Evolutionary conservation across 805 yeast species (phyloP).

Genomic region (Ogataea populi-albae): DNA sequence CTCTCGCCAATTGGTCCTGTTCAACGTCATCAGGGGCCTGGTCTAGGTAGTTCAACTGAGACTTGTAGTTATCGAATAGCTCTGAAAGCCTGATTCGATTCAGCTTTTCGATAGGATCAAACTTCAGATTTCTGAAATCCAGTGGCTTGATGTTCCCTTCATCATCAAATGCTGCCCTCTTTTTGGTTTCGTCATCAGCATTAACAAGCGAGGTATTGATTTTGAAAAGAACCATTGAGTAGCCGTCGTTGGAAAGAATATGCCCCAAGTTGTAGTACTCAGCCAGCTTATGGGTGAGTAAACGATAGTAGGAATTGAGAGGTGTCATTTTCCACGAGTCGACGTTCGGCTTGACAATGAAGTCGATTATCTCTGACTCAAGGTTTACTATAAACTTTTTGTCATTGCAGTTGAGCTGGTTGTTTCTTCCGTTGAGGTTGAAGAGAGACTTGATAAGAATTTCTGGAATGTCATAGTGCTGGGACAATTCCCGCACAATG

Average conservation of each 20-base stretch:
- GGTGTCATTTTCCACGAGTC: constrained; percentile 45
- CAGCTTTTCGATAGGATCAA: constrained; percentile 33
- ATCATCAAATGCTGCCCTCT: constrained; percentile 30
- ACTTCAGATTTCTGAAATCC: constrained; percentile 28
- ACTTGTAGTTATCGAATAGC: constrained; percentile 22
- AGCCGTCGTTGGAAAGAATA: constrained; percentile 48
- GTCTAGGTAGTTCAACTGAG: constrained; percentile 7
- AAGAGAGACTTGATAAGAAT: constrained; percentile 31
- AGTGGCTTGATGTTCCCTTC: constrained; percentile 34
- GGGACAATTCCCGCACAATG: constrained; percentile 21
- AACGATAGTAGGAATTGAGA: constrained; percentile 66
- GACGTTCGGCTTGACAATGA: constrained; percentile 40
- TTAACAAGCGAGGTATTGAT: constrained; percentile 36
- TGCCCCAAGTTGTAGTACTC: constrained; percentile 65
- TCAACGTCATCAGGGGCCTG: constrained; percentile 12
- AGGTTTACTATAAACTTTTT: constrained; percentile 47
- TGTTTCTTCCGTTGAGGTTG: constrained; percentile 24
- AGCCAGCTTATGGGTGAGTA: constrained; percentile 68
- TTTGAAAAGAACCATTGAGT: constrained; percentile 41
- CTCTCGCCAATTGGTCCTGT: constrained; percentile 3
- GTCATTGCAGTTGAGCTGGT: constrained; percentile 31
- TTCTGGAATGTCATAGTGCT: constrained; percentile 26
- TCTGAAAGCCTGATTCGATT: constrained; percentile 29
- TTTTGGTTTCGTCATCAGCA: constrained; percentile 33
- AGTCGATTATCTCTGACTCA: constrained; percentile 46